Base-by-base conservation (phyloP, 257 asterid genomes). In the Ballota nigra region DNA sequence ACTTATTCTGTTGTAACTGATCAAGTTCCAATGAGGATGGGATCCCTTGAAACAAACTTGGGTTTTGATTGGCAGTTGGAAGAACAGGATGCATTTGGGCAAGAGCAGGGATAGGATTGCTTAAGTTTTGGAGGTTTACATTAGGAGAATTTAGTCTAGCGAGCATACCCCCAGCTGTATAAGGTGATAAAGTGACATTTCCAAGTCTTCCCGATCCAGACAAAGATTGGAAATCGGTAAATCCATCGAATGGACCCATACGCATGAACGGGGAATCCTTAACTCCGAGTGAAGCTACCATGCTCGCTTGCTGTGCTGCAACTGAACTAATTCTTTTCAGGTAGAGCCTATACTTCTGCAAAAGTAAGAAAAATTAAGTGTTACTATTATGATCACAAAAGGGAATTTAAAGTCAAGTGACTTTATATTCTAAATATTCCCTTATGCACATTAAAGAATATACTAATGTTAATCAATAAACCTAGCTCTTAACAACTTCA, bases 271-370 rank as follows among this genome's bases (percentile, higher is more conserved):
- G 86, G 40, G 96, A 81, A 69, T 88, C 97, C 83, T 86, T 88
- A 13, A 85, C 85, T 19, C 97, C 97, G 19, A 88, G 78, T n/a
- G 91, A 90, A 67, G 97, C 90, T 19, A 68, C 96, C 93, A 86
- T 89, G 87, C 89, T 85, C 2, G 90, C 95, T 81, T 95, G 97
- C 70, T 90, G 98, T 68, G 79, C 79, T 68, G 92, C 93, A 43
- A 85, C 95, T 20, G 96, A 78, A 70, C 88, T 84, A 7, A 88
- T 82, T 75, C 90, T 79, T 80, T 82, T 84, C 64, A 88, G 85
- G 83, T 83, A 88, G 11, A 88, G 86, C 79, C 92, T 77, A 70
- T 86, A 86, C 70, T 88, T 88, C 95, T 88, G 88, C 83, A 76
- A 41, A 5, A 59, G 59, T 36, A 49, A 51, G 29, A 67, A 11